These are phyloP conservation scores for Rubus idaeus DNA, from an alignment of 306 rosid genomes.

Conservation along the genomic window DNA sequence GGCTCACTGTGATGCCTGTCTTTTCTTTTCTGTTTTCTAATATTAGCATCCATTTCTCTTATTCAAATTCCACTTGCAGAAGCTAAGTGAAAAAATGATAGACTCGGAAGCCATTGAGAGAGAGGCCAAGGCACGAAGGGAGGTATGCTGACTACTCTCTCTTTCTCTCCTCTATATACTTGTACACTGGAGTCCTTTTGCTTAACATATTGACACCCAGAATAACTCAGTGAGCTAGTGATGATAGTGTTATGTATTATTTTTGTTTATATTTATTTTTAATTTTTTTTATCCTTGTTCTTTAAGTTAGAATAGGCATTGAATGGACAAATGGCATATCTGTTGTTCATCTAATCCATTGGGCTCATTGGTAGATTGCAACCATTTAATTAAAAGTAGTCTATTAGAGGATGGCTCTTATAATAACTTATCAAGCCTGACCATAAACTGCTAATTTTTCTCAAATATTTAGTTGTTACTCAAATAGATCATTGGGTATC, in stretches of 20 bases:
- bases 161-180: background rate
- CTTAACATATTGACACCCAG: background rate
- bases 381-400: background rate
- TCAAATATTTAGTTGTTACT: background rate
- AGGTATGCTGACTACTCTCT: conserved; percentile 39
- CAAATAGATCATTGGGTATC: background rate
- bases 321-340: background rate
- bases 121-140: conserved; percentile 51
- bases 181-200: background rate
- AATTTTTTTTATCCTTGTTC: too few relatives aligned
- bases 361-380: background rate
- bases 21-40: background rate
- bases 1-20: conserved; percentile 17
- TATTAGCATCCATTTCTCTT: conserved; percentile 29
- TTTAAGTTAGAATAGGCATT: background rate
- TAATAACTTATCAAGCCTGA: background rate
- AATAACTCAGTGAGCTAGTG: background rate
- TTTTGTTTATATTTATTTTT: too few relatives aligned
- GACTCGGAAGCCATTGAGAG: conserved; percentile 38
- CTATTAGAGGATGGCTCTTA: background rate
- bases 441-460: background rate
- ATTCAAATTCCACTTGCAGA: conserved; percentile 45
- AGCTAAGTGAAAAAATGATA: conserved; percentile 27
- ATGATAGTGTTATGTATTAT: background rate
- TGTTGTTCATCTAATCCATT: background rate